Base-by-base conservation (phyloP, 306 rosid species). In the Inga laurina region DNA sequence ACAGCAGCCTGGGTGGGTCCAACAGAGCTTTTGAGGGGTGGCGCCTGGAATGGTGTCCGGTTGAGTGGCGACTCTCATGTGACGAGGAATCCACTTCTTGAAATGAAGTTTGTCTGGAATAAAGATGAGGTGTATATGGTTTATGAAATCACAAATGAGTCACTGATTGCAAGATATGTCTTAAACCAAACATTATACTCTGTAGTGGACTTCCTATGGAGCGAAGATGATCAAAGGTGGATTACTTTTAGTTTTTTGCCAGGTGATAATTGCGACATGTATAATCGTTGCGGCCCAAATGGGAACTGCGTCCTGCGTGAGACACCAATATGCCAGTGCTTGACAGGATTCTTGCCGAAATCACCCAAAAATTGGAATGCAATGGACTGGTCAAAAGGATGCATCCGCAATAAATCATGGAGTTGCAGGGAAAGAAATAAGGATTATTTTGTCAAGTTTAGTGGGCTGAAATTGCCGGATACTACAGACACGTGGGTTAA, bases 391-490 rank as follows among this genome's bases (percentile, higher is more conserved):
- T 4, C n/a, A 15, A 5, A 18, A 18, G 59, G 22, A 59, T 59
- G 66, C 11, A 2, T 59, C 34, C 66, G 66, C 34, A 8, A 22
- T 22, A 22, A n/a, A 59, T 22, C 66, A 59, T 22, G 66, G 66
- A 22, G 66, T 22, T 59, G 66, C 66, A 22, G 8, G 66, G 56
- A 4, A 0, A 15, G 2, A 11, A 59, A 10, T 16, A 59, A 4
- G 11, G 66, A 59, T 59, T n/a, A 59, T 59, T 59, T 22, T 22
- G 15, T 43, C 9, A 72, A 67, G 13, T 75, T 76, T 76, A n/a
- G 13, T 0, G 4, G 14, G 37, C 44, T 65, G 70, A 82, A 75
- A 7, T 10, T 19, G 59, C 90, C 88, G 5, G 88, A 87, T 62
- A 76, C 84, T 13, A 43, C 68, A 54, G 56, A 49, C 8, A 22